Conservation (phyloP, 257 asterid genomes). For the Parsonsia alboflavescens region DNA sequence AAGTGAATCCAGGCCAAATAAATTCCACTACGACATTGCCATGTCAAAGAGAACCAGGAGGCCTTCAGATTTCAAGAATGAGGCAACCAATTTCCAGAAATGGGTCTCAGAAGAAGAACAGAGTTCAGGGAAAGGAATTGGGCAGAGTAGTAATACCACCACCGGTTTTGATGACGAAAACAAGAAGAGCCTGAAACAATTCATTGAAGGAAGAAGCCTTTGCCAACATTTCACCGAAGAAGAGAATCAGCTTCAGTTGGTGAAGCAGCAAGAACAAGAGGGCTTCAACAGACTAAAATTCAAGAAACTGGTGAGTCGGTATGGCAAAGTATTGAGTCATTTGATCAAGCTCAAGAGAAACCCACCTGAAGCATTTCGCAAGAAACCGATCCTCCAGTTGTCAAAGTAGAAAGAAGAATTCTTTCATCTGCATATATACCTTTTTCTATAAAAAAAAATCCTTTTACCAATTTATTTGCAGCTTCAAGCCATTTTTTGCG, state of each 20-base stretch:
- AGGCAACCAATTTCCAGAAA: conserved; percentile 13
- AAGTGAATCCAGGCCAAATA: conserved; percentile 16
- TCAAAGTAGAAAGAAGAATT: neutral
- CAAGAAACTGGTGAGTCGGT: conserved; percentile 38
- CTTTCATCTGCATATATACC: too few species aligned
- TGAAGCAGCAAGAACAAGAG: conserved; percentile 22
- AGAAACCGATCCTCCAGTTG: conserved; percentile 18
- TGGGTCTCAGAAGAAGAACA: conserved; percentile 1
- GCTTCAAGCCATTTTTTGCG: too few species aligned
- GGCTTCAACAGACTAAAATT: conserved; percentile 23
- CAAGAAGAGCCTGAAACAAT: conserved; percentile 41
- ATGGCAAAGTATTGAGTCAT: conserved; percentile 32
- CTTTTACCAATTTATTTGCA: too few species aligned
- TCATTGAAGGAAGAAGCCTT: conserved; percentile 36
- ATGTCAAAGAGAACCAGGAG: conserved; percentile 63
- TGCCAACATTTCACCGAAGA: conserved; percentile 49
- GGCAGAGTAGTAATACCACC: neutral
- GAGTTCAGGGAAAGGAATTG: neutral
- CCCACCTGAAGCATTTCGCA: conserved; percentile 25
- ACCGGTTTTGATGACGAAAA: neutral
- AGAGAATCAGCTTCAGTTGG: conserved; percentile 27
- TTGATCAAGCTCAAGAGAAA: conserved; percentile 52
- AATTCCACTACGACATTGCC: conserved; percentile 39
- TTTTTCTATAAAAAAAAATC: too few species aligned
- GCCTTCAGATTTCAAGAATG: conserved; percentile 21